Evolutionary conservation across 768 basidiomycete species (phyloP).

Genomic region (Kwoniella mangroviensis): DNA sequence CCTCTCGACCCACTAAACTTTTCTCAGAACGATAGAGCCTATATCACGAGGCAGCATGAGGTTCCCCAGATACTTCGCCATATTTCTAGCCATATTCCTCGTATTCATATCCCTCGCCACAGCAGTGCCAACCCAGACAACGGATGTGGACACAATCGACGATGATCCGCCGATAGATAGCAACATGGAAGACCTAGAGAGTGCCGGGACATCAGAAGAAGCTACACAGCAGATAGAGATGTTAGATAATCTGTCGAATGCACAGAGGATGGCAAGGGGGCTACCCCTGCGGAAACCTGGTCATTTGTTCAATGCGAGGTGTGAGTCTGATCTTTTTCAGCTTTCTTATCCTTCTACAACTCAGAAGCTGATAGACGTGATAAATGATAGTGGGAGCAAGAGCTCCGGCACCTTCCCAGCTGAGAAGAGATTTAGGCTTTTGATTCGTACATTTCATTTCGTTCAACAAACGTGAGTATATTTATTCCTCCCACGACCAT

Average conservation of each 20-base stretch:
- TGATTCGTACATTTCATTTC: not conserved
- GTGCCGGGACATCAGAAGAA: not conserved
- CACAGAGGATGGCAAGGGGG: slow-evolving; percentile 15
- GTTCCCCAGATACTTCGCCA: slow-evolving; percentile 4
- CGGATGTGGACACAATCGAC: not conserved
- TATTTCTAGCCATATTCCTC: not conserved
- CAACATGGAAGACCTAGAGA: not conserved
- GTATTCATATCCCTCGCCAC: not conserved
- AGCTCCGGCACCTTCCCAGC: slow-evolving; percentile 10
- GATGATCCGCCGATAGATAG: not conserved
- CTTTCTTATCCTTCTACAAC: not conserved
- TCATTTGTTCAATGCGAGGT: slow-evolving; percentile 20
- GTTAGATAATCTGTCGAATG: slow-evolving; percentile 20
- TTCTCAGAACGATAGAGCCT: not conserved
- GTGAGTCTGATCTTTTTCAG: slow-evolving; percentile 2
- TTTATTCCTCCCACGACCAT: too few relatives aligned
- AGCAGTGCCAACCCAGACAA: not conserved
- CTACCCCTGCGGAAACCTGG: slow-evolving; percentile 23
- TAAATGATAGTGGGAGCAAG: slow-evolving; percentile 9
- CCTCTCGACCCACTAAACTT: too few relatives aligned
- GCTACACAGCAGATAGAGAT: slow-evolving; percentile 1
- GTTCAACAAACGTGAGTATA: not conserved
- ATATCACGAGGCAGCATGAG: not conserved
- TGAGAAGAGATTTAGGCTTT: not conserved
- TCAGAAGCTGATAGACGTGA: not conserved